Conservation (phyloP, 2,329 filamentous ascomycete species). For the Fusarium sublunatum region DNA sequence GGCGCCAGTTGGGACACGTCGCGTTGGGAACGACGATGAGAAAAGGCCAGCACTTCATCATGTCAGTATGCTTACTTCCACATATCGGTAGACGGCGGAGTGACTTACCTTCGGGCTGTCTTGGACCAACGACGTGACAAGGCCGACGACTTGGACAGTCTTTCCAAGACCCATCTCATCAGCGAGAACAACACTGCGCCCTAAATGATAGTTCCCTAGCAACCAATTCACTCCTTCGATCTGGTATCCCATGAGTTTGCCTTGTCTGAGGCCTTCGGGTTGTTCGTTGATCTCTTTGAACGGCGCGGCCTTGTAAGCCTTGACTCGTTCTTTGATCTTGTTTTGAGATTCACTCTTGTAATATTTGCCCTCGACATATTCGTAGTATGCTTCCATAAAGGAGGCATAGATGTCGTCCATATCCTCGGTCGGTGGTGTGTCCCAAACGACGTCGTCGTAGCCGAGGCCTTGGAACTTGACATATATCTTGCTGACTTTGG, state of each 20-base stretch:
- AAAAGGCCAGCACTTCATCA: constrained; percentile 80
- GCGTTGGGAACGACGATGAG: constrained; percentile 93
- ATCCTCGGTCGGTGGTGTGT: constrained; percentile 77
- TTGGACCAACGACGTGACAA: constrained; percentile 79
- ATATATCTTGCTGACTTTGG: constrained; percentile 76
- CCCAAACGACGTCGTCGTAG: constrained; percentile 94
- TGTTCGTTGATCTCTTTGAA: constrained; percentile 79
- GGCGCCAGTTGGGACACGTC: constrained; percentile 96
- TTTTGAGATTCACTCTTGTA: constrained; percentile 67
- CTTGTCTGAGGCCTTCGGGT: constrained; percentile 77
- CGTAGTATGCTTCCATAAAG: constrained; percentile 84
- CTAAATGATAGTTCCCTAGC: constrained; percentile 85
- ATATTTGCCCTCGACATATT: constrained; percentile 84
- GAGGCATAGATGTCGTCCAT: constrained; percentile 77
- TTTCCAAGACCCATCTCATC: constrained; percentile 99
- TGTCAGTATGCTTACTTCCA: constrained; percentile 25
- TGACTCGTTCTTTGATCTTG: constrained; percentile 74
- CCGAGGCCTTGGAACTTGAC: constrained; percentile 94
- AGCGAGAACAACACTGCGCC: constrained; percentile 88
- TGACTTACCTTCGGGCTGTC: constrained; percentile 63
- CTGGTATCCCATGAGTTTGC: constrained; percentile 93
- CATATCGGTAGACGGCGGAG: not conserved
- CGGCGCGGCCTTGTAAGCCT: constrained; percentile 70
- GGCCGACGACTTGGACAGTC: constrained; percentile 90
- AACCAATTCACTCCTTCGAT: constrained; percentile 95